Conservation (phyloP, 2,329 filamentous ascomycete genomes). For the Gaeumannomyces sp. region DNA sequence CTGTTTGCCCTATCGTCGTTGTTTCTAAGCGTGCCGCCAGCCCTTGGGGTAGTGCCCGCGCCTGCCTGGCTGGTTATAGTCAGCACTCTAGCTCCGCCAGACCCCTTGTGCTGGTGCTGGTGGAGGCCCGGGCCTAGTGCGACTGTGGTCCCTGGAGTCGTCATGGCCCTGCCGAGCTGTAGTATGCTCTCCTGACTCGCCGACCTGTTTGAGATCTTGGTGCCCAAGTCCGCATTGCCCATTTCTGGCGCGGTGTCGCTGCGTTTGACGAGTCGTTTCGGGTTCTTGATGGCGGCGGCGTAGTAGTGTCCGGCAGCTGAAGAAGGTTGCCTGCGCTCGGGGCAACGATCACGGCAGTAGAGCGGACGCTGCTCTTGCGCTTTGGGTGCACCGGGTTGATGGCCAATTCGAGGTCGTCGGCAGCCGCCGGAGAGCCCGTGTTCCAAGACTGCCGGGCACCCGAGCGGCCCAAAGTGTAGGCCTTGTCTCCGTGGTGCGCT, state of each 20-base stretch:
- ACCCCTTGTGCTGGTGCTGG: not conserved
- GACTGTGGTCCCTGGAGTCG: not conserved
- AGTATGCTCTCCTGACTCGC: constrained; percentile 9
- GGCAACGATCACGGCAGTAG: not conserved
- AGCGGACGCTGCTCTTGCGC: not conserved
- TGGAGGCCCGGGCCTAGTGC: not conserved
- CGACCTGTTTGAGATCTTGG: not conserved
- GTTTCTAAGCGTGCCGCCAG: not conserved
- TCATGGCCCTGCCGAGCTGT: not conserved
- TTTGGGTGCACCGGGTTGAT: not conserved
- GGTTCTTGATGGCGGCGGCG: not conserved
- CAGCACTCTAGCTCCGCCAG: not conserved
- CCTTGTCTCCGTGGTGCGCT: not conserved
- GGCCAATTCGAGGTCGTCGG: not conserved
- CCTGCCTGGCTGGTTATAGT: constrained; percentile 1
- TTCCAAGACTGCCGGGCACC: not conserved
- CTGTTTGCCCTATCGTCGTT: not conserved
- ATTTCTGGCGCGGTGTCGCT: not conserved
- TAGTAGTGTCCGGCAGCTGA: not conserved
- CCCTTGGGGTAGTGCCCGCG: not conserved
- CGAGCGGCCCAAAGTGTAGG: not conserved
- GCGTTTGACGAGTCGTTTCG: not conserved
- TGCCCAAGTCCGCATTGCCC: not conserved
- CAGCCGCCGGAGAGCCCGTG: not conserved
- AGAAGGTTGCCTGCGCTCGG: not conserved